Evolutionary conservation across 805 yeast species (phyloP).

Genomic region (Candida coleopterorum): DNA sequence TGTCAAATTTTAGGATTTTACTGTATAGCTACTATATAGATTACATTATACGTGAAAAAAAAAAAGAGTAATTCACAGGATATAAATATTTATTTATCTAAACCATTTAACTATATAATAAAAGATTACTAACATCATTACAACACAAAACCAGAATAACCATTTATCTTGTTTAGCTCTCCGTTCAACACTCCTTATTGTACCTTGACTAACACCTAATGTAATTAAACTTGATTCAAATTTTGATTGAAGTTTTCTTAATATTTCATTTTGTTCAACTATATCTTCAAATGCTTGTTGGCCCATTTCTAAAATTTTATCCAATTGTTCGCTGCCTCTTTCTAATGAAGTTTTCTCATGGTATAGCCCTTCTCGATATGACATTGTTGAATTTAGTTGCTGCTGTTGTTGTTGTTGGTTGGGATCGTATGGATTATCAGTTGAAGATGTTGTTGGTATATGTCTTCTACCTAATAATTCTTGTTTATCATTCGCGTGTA

Average conservation of each 20-base stretch:
- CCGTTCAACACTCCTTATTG: slow-evolving; percentile 73
- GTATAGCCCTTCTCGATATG: slow-evolving; percentile 58
- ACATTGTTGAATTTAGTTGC: too few species aligned
- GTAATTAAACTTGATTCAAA: slow-evolving; percentile 70
- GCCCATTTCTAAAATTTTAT: slow-evolving; percentile 88
- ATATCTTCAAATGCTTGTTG: slow-evolving; percentile 79
- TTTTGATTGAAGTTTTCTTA: slow-evolving; percentile 56
- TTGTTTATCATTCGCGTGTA: slow-evolving; percentile 43
- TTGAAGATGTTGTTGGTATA: slow-evolving; percentile 10
- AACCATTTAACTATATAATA: slow-evolving; percentile 64
- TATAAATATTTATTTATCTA: too few species aligned
- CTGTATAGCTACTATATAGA: too few species aligned
- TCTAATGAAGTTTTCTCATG: slow-evolving; percentile 62
- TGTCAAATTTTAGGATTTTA: too few species aligned
- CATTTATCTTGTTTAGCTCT: slow-evolving; percentile 84
- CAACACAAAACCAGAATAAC: slow-evolving; percentile 74
- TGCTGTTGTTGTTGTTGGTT: slow-evolving; percentile 19
- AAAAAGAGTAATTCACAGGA: too few species aligned
- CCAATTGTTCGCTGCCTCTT: slow-evolving; percentile 76
- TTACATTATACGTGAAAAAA: too few species aligned
- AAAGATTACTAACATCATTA: slow-evolving; percentile 58
- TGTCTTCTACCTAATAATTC: slow-evolving; percentile 54
- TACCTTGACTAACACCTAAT: slow-evolving; percentile 80
- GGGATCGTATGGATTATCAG: slow-evolving; percentile 48
- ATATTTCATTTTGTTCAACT: slow-evolving; percentile 74